Conservation (phyloP, 2,329 filamentous ascomycete species). For the Fusarium brachygibbosum region DNA sequence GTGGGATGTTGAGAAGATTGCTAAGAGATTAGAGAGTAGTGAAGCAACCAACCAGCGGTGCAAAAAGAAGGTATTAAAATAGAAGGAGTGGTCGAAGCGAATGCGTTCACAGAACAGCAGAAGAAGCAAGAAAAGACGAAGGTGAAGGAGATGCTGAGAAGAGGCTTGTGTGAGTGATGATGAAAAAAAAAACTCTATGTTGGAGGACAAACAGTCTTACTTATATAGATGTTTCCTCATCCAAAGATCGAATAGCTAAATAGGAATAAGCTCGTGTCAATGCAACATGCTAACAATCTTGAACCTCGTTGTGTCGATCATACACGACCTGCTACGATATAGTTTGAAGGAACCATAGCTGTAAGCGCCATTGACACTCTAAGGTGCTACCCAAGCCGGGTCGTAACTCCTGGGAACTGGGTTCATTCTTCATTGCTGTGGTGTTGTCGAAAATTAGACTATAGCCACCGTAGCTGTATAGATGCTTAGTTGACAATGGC, state of each 20-base stretch:
- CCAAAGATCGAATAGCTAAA: slow-evolving; percentile 29
- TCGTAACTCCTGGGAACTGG: slow-evolving; percentile 11
- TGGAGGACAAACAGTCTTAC: slow-evolving; percentile 28
- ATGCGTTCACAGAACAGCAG: slow-evolving; percentile 52
- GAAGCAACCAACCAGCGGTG: slow-evolving; percentile 44
- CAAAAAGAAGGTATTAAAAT: slow-evolving; percentile 33
- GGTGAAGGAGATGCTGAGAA: slow-evolving; percentile 21
- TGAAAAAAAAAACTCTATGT: slow-evolving; percentile 21
- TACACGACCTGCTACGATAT: slow-evolving; percentile 31
- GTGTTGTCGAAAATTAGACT: slow-evolving; percentile 10
- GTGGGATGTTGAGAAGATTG: slow-evolving; percentile 13
- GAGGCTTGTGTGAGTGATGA: slow-evolving; percentile 35
- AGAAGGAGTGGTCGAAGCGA: slow-evolving; percentile 45
- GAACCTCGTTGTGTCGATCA: slow-evolving; percentile 29
- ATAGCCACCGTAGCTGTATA: neutral
- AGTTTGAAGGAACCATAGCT: slow-evolving; percentile 17
- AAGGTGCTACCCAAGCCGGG: slow-evolving; percentile 9
- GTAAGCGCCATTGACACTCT: slow-evolving; percentile 23
- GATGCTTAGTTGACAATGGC: slow-evolving; percentile 7
- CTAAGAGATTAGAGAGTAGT: slow-evolving; percentile 13
- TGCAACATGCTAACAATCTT: slow-evolving; percentile 14
- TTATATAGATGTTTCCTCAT: slow-evolving; percentile 43
- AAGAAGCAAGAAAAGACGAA: slow-evolving; percentile 32
- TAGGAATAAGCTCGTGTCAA: slow-evolving; percentile 37
- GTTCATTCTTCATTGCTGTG: slow-evolving; percentile 9